A percentile compares a stretch with the other conserved stretches of the same genome.
phyloP scores from a whole-genome alignment of 768 basidiomycete species.

The Postia placenta region DNA sequence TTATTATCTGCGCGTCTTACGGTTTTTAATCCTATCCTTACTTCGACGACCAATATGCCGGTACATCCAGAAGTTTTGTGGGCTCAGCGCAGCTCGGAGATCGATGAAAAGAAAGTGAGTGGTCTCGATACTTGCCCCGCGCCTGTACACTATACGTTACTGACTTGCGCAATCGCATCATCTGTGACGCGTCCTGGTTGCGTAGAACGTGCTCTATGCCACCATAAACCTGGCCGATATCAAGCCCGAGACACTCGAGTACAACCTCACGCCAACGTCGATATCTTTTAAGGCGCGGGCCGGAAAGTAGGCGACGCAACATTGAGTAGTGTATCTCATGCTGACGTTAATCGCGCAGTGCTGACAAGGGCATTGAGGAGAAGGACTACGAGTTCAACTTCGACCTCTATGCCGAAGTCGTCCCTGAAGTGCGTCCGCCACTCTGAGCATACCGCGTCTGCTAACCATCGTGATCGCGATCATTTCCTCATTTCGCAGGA shows the following conservation, averaged over 20 bases:
- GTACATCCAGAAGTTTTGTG: constrained; percentile 86
- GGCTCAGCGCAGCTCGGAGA: constrained; percentile 84
- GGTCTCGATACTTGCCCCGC: not conserved
- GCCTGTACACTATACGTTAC: not conserved
- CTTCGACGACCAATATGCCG: constrained; percentile 28
- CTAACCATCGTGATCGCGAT: not conserved
- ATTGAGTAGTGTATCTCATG: not conserved
- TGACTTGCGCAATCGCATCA: constrained; percentile 1
- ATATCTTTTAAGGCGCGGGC: constrained; percentile 63
- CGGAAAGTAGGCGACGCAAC: constrained; percentile 43
- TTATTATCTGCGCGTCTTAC: constrained; percentile 14
- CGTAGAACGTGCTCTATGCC: constrained; percentile 82
- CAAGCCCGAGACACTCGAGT: constrained; percentile 48
- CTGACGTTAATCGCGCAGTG: constrained; percentile 17
- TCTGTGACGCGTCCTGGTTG: constrained; percentile 2
- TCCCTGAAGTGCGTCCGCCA: constrained; percentile 54
- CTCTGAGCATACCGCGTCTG: not conserved
- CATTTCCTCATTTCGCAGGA: constrained; percentile 30
- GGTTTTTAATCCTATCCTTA: constrained; percentile 6
- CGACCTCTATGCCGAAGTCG: constrained; percentile 70
- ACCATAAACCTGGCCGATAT: constrained; percentile 83
- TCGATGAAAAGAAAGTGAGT: constrained; percentile 60
- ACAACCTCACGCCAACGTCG: constrained; percentile 47
- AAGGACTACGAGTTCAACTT: constrained; percentile 72
- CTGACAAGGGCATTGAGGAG: constrained; percentile 37